Percentiles rank a stretch among this genome's conserved stretches.
Evolutionary conservation across 2,329 filamentous ascomycete genomes (phyloP).

Genomic region (Fusarium metavorans): DNA sequence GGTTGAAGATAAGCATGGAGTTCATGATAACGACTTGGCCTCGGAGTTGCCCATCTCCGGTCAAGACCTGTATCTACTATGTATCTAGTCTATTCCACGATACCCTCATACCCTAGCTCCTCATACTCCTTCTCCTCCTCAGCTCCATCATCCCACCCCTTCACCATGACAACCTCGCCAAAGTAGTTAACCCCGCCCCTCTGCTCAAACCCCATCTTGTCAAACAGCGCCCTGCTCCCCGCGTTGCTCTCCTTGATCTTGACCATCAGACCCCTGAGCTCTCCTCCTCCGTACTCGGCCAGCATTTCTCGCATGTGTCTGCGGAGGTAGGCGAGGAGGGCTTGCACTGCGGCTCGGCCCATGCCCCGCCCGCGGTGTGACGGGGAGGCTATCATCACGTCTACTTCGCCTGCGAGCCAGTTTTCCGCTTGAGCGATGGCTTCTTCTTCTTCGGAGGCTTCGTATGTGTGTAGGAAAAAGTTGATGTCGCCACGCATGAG

Average conservation of each 20-base stretch:
- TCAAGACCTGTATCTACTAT: background rate
- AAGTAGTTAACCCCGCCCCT: constrained; percentile 69
- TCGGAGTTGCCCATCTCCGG: background rate
- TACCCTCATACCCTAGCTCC: constrained; percentile 40
- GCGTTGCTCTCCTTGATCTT: constrained; percentile 70
- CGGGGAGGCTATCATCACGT: constrained; percentile 84
- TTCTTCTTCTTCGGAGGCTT: constrained; percentile 58
- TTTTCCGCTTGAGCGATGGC: constrained; percentile 19
- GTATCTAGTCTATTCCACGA: background rate
- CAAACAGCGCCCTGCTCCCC: constrained; percentile 64
- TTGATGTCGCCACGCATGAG: constrained; percentile 82
- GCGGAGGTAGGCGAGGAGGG: constrained; percentile 78
- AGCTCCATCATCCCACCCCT: constrained; percentile 48
- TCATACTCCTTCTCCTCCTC: constrained; percentile 29
- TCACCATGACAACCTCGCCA: constrained; percentile 67
- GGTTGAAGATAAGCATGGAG: background rate
- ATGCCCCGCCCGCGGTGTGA: constrained; percentile 70
- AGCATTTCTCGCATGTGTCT: constrained; percentile 66
- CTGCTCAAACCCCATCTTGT: constrained; percentile 63
- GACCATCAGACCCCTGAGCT: constrained; percentile 59
- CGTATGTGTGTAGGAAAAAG: constrained; percentile 77
- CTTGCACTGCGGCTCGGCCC: constrained; percentile 73
- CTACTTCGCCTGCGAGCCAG: constrained; percentile 75
- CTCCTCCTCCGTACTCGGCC: constrained; percentile 51
- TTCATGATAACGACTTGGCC: background rate